A percentile compares a stretch with the other conserved stretches of the same genome.
phyloP scores from a whole-genome alignment of 441 rosid species.

The Populus tomentosa region DNA sequence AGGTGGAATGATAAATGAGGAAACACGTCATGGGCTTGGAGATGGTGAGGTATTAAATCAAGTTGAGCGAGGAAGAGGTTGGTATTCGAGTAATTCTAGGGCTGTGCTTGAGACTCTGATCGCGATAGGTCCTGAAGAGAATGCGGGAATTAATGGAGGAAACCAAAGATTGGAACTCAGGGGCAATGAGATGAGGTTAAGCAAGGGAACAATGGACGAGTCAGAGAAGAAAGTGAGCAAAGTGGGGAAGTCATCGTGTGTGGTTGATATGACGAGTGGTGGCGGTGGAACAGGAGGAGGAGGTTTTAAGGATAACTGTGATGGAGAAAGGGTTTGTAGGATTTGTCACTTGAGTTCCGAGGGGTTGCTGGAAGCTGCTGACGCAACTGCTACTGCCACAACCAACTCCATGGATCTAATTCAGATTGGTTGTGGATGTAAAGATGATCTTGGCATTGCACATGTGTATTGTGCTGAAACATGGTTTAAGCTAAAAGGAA shows the following conservation, averaged over 20 bases:
- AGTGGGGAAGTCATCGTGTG: conserved; percentile 35
- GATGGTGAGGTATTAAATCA: conserved; percentile 19
- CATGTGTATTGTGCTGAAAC: conserved; percentile 83
- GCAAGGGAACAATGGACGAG: conserved; percentile 21
- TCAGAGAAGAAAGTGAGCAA: conserved; percentile 30
- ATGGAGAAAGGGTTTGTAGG: conserved; percentile 63
- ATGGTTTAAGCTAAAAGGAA: conserved; percentile 91
- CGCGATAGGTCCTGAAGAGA: conserved; percentile 29
- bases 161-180: conserved; percentile 16
- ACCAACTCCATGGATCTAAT: conserved; percentile 38
- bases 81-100: conserved; percentile 17
- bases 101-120: conserved; percentile 29
- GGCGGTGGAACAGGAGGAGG: conserved; percentile 19
- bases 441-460: conserved; percentile 80
- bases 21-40: conserved; percentile 6
- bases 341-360: conserved; percentile 78
- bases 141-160: conserved; percentile 17
- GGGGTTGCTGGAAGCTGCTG: conserved; percentile 30
- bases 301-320: conserved; percentile 29
- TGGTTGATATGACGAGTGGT: conserved; percentile 38
- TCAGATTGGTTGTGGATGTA: conserved; percentile 84
- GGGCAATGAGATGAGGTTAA: conserved; percentile 19
- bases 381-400: conserved; percentile 10
- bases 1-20: conserved; percentile 10
- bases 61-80: conserved; percentile 29